Conservation (phyloP, 1,284 basidiomycete genomes). For the Meira nashicola region DNA sequence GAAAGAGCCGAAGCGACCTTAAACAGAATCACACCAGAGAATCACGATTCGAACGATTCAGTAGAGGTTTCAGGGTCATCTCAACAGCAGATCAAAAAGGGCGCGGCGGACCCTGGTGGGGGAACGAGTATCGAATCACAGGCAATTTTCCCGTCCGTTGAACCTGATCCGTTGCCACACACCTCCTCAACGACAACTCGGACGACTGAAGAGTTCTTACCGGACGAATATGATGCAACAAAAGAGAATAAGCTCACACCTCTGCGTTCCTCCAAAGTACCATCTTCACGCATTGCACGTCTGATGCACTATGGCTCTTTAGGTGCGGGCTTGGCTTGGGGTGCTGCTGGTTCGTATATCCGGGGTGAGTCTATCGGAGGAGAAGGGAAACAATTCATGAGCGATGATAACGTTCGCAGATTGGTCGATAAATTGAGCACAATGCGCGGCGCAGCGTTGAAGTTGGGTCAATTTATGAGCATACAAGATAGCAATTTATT, state of each 20-base stretch:
- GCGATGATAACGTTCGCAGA: conserved; percentile 70
- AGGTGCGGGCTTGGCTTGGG: conserved; percentile 48
- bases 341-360: conserved; percentile 40
- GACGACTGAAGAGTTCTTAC: not conserved
- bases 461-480: conserved; percentile 93
- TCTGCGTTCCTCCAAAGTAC: conserved; percentile 44
- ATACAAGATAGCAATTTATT: conserved; percentile 71
- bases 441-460: conserved; percentile 94
- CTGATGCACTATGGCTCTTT: conserved; percentile 50
- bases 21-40: no score
- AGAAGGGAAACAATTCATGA: conserved; percentile 23
- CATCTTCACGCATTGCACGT: conserved; percentile 49
- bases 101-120: no score
- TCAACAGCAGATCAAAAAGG: not conserved
- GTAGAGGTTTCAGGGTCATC: not conserved
- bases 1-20: no score
- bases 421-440: conserved; percentile 85
- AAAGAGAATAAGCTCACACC: conserved; percentile 33
- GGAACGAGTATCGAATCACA: no score
- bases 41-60: not conserved
- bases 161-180: not conserved
- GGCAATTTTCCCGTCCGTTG: not conserved
- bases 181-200: not conserved
- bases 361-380: conserved; percentile 2
- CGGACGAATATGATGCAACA: conserved; percentile 47